Conservation (phyloP, 371 early-diverging fungal species). For the Lichtheimia hyalospora region DNA sequence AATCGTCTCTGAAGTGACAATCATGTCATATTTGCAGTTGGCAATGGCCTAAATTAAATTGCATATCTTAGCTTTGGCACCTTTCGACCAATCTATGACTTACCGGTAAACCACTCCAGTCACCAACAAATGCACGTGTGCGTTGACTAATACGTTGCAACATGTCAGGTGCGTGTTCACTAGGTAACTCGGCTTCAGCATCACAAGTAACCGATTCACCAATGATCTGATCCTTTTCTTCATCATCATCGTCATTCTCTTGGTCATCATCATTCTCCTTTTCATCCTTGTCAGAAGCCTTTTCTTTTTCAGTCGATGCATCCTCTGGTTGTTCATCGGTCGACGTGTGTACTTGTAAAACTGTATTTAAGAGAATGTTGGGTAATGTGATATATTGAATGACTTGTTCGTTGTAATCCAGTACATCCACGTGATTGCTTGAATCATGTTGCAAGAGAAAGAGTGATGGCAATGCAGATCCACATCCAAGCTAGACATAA, state of each 20-base stretch:
- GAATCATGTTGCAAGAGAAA: slow-evolving; percentile 59
- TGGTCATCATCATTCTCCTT: slow-evolving; percentile 35
- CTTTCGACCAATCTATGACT: background rate
- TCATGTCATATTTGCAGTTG: slow-evolving; percentile 68
- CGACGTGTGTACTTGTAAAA: slow-evolving; percentile 33
- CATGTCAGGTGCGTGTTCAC: slow-evolving; percentile 39
- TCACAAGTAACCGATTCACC: slow-evolving; percentile 46
- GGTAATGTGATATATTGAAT: slow-evolving; percentile 86
- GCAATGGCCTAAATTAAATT: slow-evolving; percentile 3
- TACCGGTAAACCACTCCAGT: slow-evolving; percentile 65
- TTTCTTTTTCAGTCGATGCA: slow-evolving; percentile 20
- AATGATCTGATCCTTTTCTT: slow-evolving; percentile 44
- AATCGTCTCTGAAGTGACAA: slow-evolving; percentile 94
- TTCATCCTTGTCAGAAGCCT: slow-evolving; percentile 8
- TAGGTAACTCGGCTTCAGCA: slow-evolving; percentile 50
- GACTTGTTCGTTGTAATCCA: slow-evolving; percentile 92
- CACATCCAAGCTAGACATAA: slow-evolving; percentile 82
- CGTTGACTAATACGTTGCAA: slow-evolving; percentile 38
- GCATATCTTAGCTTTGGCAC: background rate
- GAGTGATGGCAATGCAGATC: slow-evolving; percentile 85
- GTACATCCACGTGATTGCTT: slow-evolving; percentile 73
- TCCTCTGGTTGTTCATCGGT: slow-evolving; percentile 22
- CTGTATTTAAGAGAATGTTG: slow-evolving; percentile 82
- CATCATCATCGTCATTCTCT: slow-evolving; percentile 59
- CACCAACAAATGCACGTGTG: slow-evolving; percentile 68